Conservation (phyloP, 2,329 filamentous ascomycete genomes). For the Ramularia collo-cygni region DNA sequence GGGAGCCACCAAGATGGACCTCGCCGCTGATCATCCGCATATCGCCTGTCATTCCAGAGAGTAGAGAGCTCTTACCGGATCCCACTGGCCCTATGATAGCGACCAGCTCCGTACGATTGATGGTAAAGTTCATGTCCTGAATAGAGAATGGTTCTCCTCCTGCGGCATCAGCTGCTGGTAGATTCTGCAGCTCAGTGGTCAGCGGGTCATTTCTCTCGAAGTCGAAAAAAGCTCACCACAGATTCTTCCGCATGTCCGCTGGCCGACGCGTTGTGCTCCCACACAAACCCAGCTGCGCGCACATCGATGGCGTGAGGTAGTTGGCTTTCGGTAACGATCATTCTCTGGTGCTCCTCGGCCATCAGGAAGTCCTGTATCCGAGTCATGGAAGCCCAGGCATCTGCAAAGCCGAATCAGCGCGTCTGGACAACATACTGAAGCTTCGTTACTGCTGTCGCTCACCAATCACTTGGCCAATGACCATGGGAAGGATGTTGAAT, state of each 20-base stretch:
- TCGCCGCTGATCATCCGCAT: slow-evolving; percentile 78
- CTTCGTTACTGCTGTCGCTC: slow-evolving; percentile 70
- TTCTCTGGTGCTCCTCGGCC: slow-evolving; percentile 57
- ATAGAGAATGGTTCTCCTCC: slow-evolving; percentile 66
- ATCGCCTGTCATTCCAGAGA: slow-evolving; percentile 84
- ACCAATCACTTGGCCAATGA: slow-evolving; percentile 84
- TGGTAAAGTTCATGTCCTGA: slow-evolving; percentile 57
- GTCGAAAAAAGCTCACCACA: too few species aligned
- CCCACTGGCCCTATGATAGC: slow-evolving; percentile 87
- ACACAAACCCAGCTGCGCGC: not conserved
- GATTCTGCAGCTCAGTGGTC: slow-evolving; percentile 25
- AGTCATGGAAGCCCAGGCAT: slow-evolving; percentile 73
- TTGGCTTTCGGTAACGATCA: not conserved
- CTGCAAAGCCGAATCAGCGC: slow-evolving; percentile 45
- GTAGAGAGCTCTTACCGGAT: slow-evolving; percentile 81
- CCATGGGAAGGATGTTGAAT: slow-evolving; percentile 78
- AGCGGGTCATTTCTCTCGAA: too few species aligned
- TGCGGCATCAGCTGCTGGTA: slow-evolving; percentile 48
- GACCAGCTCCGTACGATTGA: slow-evolving; percentile 68
- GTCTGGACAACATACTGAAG: slow-evolving; percentile 33
- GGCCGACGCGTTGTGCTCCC: slow-evolving; percentile 42
- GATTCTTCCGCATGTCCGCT: too few species aligned
- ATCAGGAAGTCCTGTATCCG: slow-evolving; percentile 79
- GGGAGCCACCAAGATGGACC: slow-evolving; percentile 66
- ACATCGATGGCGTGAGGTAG: not conserved